phyloP scores from a whole-genome alignment of 805 yeast species.

The Tetrapisispora arboricola region DNA sequence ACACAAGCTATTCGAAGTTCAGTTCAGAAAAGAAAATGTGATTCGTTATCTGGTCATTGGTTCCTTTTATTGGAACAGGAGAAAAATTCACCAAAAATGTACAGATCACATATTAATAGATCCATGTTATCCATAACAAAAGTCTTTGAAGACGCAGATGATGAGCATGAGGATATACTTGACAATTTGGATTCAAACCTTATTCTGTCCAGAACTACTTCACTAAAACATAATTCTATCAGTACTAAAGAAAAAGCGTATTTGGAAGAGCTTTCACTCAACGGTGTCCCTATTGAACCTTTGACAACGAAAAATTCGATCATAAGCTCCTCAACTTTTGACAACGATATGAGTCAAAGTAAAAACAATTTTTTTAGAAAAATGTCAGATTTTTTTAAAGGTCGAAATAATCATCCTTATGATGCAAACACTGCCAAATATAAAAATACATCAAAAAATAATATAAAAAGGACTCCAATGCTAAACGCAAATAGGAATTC shows the following conservation, averaged over 20 bases:
- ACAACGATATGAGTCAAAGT: conserved; percentile 7
- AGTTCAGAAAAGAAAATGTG: conserved; percentile 51
- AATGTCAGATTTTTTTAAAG: conserved; percentile 28
- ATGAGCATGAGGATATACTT: neutral
- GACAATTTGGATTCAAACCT: conserved; percentile 4
- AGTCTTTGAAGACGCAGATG: conserved; percentile 18
- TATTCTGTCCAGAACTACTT: conserved; percentile 3
- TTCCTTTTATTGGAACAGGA: conserved; percentile 48
- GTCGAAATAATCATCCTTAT: conserved; percentile 4
- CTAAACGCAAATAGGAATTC: neutral
- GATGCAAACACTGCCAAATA: too few relatives aligned
- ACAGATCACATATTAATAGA: conserved; percentile 28
- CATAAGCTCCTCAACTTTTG: neutral
- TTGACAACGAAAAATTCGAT: neutral
- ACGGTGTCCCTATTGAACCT: neutral
- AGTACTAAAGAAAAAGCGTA: neutral
- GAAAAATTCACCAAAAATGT: conserved; percentile 20
- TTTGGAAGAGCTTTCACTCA: neutral
- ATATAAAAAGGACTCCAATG: too few relatives aligned
- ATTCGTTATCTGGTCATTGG: conserved; percentile 68
- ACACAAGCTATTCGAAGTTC: conserved; percentile 47
- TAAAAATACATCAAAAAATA: too few relatives aligned
- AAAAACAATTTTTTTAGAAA: conserved; percentile 26
- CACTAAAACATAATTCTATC: neutral
- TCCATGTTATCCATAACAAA: conserved; percentile 27